A percentile compares a stretch with the other conserved stretches of the same genome.
phyloP scores from a whole-genome alignment of 768 basidiomycete species.

The Rhizopogon salebrosus region DNA sequence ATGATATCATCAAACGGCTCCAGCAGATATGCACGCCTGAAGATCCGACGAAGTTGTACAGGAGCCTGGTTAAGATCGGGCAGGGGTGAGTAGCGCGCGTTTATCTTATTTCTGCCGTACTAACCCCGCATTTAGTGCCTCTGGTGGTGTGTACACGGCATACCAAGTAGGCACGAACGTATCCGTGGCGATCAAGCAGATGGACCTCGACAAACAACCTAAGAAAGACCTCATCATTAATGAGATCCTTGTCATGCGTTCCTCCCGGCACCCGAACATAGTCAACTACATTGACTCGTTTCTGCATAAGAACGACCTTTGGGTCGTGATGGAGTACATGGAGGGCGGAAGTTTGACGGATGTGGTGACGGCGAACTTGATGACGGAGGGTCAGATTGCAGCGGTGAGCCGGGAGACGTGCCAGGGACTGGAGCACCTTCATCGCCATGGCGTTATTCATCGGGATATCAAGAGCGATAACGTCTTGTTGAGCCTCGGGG shows the following conservation, averaged over 20 bases:
- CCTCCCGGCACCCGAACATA: slow-evolving; percentile 95
- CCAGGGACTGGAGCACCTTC: slow-evolving; percentile 91
- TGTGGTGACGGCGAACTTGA: slow-evolving; percentile 82
- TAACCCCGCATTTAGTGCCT: slow-evolving; percentile 54
- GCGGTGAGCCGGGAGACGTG: slow-evolving; percentile 91
- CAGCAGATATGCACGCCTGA: slow-evolving; percentile 96
- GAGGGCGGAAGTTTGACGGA: slow-evolving; percentile 94
- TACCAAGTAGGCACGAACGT: slow-evolving; percentile 95
- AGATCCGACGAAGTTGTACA: slow-evolving; percentile 90
- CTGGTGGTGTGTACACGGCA: slow-evolving; percentile 96
- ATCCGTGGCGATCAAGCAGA: slow-evolving; percentile 98
- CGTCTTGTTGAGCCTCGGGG: slow-evolving; percentile 84
- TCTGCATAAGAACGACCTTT: slow-evolving; percentile 94
- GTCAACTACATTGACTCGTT: slow-evolving; percentile 99
- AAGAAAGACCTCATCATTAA: slow-evolving; percentile 99
- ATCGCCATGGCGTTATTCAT: slow-evolving; percentile 95
- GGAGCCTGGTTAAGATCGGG: slow-evolving; percentile 93
- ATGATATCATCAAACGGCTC: slow-evolving; percentile 87
- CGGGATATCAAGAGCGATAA: slow-evolving; percentile 99
- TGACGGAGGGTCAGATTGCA: slow-evolving; percentile 98
- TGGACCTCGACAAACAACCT: slow-evolving; percentile 99
- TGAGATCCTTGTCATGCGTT: slow-evolving; percentile 98
- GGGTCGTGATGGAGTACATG: slow-evolving; percentile 99
- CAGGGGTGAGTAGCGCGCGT: slow-evolving; percentile 68
- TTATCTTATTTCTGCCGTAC: not conserved